phyloP scores from a whole-genome alignment of 106 monocot genomes.

The Allium sativum region DNA sequence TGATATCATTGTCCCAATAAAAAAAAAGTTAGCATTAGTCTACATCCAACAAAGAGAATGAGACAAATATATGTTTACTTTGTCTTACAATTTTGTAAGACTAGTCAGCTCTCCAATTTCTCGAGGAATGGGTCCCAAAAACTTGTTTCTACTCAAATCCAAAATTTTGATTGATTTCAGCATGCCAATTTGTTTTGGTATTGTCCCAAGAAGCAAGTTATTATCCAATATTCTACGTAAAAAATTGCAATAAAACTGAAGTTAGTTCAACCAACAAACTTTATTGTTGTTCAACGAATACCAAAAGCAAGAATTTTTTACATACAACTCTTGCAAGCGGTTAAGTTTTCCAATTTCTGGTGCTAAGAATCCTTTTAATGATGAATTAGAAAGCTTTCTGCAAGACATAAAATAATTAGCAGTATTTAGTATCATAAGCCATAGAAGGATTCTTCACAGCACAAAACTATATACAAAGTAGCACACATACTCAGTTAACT shows the following conservation, averaged over 20 bases:
- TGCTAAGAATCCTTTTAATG: conserved; percentile 68
- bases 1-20: conserved; percentile 3
- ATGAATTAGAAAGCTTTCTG: conserved; percentile 72
- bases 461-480: background rate
- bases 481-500: background rate
- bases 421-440: background rate
- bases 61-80: background rate
- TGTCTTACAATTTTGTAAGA: conserved; percentile 55
- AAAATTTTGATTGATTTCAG: conserved; percentile 33
- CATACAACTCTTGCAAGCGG: conserved; percentile 71
- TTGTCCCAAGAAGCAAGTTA: conserved; percentile 55
- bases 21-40: background rate
- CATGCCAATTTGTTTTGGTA: conserved; percentile 66
- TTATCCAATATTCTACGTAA: conserved; percentile 41
- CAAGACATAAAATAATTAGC: conserved; percentile 10
- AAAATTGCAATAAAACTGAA: background rate
- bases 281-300: background rate
- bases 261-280: background rate
- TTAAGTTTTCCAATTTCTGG: conserved; percentile 48
- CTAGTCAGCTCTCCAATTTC: conserved; percentile 38
- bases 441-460: background rate
- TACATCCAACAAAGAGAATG: background rate
- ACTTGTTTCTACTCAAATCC: conserved; percentile 42
- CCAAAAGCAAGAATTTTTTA: background rate
- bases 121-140: conserved; percentile 41